phyloP scores from a whole-genome alignment of 768 basidiomycete genomes.

The Cyclocybe aegerita region DNA sequence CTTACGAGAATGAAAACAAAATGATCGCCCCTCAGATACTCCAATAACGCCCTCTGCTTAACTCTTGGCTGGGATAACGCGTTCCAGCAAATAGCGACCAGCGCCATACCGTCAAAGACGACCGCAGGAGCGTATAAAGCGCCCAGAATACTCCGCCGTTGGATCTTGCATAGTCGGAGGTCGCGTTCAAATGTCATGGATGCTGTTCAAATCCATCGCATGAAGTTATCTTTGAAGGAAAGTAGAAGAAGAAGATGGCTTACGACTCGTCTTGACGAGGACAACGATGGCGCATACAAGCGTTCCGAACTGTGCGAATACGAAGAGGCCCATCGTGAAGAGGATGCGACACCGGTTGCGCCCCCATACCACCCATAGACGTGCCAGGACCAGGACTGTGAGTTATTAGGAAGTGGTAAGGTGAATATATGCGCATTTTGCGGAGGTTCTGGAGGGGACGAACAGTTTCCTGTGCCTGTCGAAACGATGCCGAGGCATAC shows the following conservation, averaged over 20 bases:
- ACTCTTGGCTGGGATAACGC: slow-evolving; percentile 3
- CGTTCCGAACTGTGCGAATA: slow-evolving; percentile 26
- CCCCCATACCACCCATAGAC: slow-evolving; percentile 37
- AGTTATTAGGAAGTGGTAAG: neutral
- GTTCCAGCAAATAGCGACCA: slow-evolving; percentile 11
- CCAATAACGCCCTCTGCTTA: neutral
- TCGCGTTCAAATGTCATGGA: neutral
- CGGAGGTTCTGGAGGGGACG: neutral
- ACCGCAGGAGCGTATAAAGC: slow-evolving; percentile 12
- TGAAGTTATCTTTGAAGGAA: neutral
- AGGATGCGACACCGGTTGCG: slow-evolving; percentile 24
- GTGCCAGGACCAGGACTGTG: slow-evolving; percentile 37
- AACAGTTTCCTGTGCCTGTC: slow-evolving; percentile 34
- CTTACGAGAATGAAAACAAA: slow-evolving; percentile 11
- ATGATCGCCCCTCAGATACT: slow-evolving; percentile 3
- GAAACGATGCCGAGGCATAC: slow-evolving; percentile 35
- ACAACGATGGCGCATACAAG: slow-evolving; percentile 24
- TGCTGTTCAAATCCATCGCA: neutral
- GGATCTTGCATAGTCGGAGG: slow-evolving; percentile 5
- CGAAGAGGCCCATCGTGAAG: slow-evolving; percentile 25
- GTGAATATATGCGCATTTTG: neutral
- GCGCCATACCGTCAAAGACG: slow-evolving; percentile 12
- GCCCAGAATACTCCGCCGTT: slow-evolving; percentile 9
- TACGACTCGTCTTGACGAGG: slow-evolving; percentile 25
- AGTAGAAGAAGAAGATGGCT: neutral